These are phyloP conservation scores for Musa acuminata DNA, from an alignment of 176 grass and related monocot species.

Conservation along the genomic window DNA sequence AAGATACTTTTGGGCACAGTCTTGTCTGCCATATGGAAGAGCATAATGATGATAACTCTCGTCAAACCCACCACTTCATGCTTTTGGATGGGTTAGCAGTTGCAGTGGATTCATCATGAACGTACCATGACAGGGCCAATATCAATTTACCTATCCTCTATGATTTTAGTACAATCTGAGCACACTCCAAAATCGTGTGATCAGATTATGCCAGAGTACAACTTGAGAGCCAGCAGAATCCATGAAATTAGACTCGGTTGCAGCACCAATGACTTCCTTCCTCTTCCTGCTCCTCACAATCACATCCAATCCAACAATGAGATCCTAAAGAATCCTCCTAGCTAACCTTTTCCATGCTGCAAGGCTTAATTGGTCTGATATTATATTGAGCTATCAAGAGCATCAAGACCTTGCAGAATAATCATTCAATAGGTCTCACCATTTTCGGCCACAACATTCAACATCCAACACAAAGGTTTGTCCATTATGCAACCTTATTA, in stretches of 20 bases:
- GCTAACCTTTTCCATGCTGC: not conserved
- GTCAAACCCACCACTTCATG: not conserved
- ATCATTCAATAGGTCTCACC: not conserved
- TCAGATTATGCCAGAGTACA: not conserved
- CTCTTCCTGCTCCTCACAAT: not conserved
- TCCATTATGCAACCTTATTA: not conserved
- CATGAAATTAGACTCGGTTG: not conserved
- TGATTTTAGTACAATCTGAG: not conserved
- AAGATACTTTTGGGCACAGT: not conserved
- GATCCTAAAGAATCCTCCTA: not conserved
- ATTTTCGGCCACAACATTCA: not conserved
- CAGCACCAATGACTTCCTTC: not conserved
- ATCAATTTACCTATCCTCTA: not conserved
- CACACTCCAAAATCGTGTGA: no score
- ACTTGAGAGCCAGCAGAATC: not conserved
- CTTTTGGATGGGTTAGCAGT: not conserved
- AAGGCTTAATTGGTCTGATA: not conserved
- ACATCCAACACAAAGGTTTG: not conserved
- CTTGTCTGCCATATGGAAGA: conserved; percentile 8
- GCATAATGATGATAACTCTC: not conserved
- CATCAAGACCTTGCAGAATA: not conserved
- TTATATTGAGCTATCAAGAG: no score
- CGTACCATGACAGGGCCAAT: not conserved
- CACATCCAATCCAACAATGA: not conserved
- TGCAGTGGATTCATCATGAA: not conserved